A percentile compares a stretch with the other conserved stretches of the same genome.
phyloP scores from a whole-genome alignment of 2,329 filamentous ascomycete genomes.

The Aspergillus spinulosporus region DNA sequence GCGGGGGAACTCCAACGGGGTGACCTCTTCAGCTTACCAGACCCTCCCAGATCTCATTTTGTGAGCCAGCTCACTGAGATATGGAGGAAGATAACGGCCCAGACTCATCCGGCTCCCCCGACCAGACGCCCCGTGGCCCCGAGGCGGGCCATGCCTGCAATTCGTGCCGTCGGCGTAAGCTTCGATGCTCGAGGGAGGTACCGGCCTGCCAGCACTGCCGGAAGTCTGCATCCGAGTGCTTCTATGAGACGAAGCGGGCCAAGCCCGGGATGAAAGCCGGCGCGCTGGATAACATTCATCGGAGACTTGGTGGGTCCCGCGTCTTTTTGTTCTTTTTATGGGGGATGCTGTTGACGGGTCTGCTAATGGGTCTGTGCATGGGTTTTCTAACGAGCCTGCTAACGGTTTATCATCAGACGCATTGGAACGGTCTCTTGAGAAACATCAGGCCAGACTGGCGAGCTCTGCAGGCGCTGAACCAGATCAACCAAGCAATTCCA shows the following conservation, averaged over 20 bases:
- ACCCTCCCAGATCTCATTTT: not conserved
- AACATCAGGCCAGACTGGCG: slow-evolving; percentile 1
- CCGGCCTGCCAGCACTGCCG: slow-evolving; percentile 36
- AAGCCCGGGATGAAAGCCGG: slow-evolving; percentile 44
- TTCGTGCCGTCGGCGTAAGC: slow-evolving; percentile 37
- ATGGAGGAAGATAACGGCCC: not conserved
- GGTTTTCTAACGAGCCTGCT: too few relatives aligned
- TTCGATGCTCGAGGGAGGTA: slow-evolving; percentile 38
- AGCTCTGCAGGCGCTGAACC: not conserved
- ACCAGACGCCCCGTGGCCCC: not conserved
- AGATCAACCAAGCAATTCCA: not conserved
- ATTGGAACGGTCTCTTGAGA: slow-evolving; percentile 11
- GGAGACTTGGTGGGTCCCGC: slow-evolving; percentile 27
- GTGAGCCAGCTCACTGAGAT: too few relatives aligned
- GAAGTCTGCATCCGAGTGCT: slow-evolving; percentile 24
- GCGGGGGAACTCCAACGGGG: not conserved
- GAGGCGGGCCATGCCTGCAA: slow-evolving; percentile 29
- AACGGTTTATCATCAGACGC: slow-evolving; percentile 8
- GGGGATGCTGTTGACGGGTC: too few relatives aligned
- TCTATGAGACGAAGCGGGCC: slow-evolving; percentile 34
- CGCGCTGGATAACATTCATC: slow-evolving; percentile 39
- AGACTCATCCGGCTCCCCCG: slow-evolving; percentile 3
- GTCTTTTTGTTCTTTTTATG: not conserved
- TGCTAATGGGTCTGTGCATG: too few relatives aligned
- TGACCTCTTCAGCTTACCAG: too few relatives aligned